Conservation (phyloP, 768 basidiomycete genomes). For the Leccinum ochraceum region DNA sequence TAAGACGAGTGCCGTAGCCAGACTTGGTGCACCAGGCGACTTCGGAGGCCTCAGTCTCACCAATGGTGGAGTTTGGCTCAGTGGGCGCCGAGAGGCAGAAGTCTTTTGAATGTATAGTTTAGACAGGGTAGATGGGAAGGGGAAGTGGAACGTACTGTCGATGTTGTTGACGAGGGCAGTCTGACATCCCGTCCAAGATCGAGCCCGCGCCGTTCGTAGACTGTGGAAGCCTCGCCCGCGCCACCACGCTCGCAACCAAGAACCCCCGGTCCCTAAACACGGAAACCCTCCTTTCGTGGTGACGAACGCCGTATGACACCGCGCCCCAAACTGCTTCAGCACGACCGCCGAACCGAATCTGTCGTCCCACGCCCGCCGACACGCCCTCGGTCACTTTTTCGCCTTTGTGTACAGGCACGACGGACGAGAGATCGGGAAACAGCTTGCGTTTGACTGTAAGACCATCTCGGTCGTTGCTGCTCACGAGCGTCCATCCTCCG, state of each 20-base stretch:
- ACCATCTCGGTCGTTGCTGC: slow-evolving; percentile 58
- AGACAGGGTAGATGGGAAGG: neutral
- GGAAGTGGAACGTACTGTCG: slow-evolving; percentile 28
- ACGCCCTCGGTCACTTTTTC: slow-evolving; percentile 92
- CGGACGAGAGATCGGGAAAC: slow-evolving; percentile 72
- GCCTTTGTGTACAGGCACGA: slow-evolving; percentile 83
- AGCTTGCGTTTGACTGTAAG: slow-evolving; percentile 74
- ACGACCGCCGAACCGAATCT: slow-evolving; percentile 68
- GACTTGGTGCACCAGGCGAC: slow-evolving; percentile 76
- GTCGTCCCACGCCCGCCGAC: slow-evolving; percentile 85
- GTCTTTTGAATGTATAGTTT: slow-evolving; percentile 46
- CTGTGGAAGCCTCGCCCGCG: slow-evolving; percentile 49
- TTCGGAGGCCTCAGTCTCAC: slow-evolving; percentile 63
- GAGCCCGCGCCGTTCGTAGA: slow-evolving; percentile 18
- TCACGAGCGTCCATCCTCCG: slow-evolving; percentile 71
- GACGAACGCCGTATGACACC: slow-evolving; percentile 69
- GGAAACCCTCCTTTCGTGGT: slow-evolving; percentile 82
- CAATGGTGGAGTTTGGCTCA: slow-evolving; percentile 51
- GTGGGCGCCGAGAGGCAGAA: slow-evolving; percentile 71
- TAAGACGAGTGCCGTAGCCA: slow-evolving; percentile 67
- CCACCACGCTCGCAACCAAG: slow-evolving; percentile 73
- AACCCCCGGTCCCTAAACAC: slow-evolving; percentile 81
- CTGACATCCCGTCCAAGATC: slow-evolving; percentile 57
- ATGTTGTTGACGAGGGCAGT: slow-evolving; percentile 64
- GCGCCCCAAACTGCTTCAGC: slow-evolving; percentile 78